These are phyloP conservation scores for Emiliania huxleyi DNA, from an alignment of 78 protist species.

Conservation along the genomic window DNA sequence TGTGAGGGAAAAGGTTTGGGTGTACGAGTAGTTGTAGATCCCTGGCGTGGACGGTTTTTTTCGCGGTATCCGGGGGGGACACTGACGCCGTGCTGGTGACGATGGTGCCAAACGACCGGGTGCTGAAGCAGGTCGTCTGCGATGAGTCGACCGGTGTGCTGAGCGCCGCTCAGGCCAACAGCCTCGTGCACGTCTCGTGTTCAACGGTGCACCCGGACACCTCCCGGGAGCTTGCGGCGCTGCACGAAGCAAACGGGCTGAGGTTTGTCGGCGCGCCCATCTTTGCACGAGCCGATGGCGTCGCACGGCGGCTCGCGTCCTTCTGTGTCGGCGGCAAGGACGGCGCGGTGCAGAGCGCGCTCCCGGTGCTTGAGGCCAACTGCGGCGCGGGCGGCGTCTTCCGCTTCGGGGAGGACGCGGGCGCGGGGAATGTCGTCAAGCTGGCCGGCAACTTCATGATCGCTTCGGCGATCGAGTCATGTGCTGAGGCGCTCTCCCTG, in stretches of 20 bases:
- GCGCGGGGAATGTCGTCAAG: neutral
- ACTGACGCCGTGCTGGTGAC: neutral
- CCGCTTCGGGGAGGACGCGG: neutral
- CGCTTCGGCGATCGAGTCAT: neutral
- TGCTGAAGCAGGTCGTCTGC: neutral
- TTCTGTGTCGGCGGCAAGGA: neutral
- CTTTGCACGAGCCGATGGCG: slow-evolving; percentile 2
- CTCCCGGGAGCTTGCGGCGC: neutral
- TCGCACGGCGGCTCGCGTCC: neutral
- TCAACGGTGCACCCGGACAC: neutral
- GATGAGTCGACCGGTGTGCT: neutral
- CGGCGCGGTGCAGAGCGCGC: neutral
- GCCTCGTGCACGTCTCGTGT: neutral
- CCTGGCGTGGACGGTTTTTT: no score
- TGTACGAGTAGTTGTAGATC: no score
- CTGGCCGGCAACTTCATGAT: neutral
- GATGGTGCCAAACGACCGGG: neutral
- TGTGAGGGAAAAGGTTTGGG: no score
- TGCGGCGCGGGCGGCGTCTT: neutral
- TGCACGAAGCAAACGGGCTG: neutral
- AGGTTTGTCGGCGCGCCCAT: neutral
- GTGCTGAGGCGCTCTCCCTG: neutral
- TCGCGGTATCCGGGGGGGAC: no score
- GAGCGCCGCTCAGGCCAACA: neutral
- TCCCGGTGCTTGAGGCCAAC: neutral